Base-by-base conservation (phyloP, 1,139 yeast species). In the Pichia sp. region DNA sequence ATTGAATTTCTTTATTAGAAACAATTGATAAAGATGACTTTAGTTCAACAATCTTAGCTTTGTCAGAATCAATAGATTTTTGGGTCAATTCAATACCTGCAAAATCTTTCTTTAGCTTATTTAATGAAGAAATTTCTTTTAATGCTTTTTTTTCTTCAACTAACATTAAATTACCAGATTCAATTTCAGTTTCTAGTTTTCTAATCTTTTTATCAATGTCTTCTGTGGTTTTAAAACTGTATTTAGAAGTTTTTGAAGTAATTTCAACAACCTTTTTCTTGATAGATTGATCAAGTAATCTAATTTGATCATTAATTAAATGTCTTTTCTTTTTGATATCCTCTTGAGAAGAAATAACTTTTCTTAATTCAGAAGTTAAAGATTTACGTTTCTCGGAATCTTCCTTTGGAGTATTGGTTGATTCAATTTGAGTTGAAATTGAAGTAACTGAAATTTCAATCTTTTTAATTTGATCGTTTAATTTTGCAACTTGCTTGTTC, bases 61-160 rank as follows among this genome's bases (percentile, higher is more conserved):
- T 87, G 71, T 89, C 96, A 48, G 76, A 76, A 66, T 90, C 97
- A 67, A 93, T 85, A 49, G 84, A 78, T 61, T 80, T 80, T 75
- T 90, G 97, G 63, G 80, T 79, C 62, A 81, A 80, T 66, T 84
- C 90, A 62, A 91, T 75, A 46, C 80, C 77, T 48, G 82, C 82
- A 68, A 89, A 87, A 70, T 85, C 95, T 71, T 86, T 87, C 67
- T 84, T 82, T 66, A 86, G 74, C 73, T 88, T 89, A 71, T 95
- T 84, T 69, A 93, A 79, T 50, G 84, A 73, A 52, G 90, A 80
- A 77, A 90, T 87, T 72, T 93, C 98, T 73, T 87, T 87, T 62
- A 95, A 82, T 61, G 76, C 73, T 68, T 84, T 80, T 75, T 90
- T 86, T 77, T 95, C 99, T 59, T 93, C 96, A 51, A 91, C 98